Evolutionary conservation across 306 rosid genomes (phyloP).

Genomic region (Argentina anserina): DNA sequence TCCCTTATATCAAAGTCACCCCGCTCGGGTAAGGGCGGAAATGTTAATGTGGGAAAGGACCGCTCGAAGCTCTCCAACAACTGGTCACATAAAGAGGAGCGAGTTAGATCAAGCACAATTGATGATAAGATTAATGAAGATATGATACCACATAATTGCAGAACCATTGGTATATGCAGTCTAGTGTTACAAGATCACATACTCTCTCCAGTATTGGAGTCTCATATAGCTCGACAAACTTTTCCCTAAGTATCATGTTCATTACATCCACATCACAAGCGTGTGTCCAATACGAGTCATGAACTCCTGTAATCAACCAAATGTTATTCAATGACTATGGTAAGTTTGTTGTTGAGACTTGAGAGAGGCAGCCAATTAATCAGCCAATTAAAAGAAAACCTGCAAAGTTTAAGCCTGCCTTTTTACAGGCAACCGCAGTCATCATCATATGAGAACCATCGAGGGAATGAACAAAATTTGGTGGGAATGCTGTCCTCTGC

Average conservation of each 20-base stretch:
- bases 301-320: conserved; percentile 70
- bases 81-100: conserved; percentile 41
- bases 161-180: neutral
- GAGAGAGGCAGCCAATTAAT: conserved; percentile 1
- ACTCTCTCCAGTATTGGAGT: conserved; percentile 82
- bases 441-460: conserved; percentile 99
- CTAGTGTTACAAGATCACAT: conserved; percentile 13
- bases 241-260: conserved; percentile 74
- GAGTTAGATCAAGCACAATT: conserved; percentile 8
- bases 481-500: conserved; percentile 93
- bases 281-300: conserved; percentile 97
- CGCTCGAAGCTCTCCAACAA: conserved; percentile 64
- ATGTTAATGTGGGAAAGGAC: conserved; percentile 60
- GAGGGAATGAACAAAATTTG: conserved; percentile 94
- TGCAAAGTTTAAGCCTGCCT: conserved; percentile 77
- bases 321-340: conserved; percentile 9
- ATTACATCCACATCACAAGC: conserved; percentile 87
- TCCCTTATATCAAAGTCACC: conserved; percentile 71
- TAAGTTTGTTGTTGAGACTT: neutral
- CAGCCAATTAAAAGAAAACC: conserved; percentile 41
- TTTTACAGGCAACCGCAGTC: conserved; percentile 95
- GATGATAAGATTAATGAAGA: neutral
- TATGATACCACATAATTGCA: neutral
- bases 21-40: conserved; percentile 84
- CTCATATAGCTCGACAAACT: conserved; percentile 84